These are phyloP conservation scores for Trapa incisa DNA, from an alignment of 345 rosid genomes.

Conservation along the genomic window DNA sequence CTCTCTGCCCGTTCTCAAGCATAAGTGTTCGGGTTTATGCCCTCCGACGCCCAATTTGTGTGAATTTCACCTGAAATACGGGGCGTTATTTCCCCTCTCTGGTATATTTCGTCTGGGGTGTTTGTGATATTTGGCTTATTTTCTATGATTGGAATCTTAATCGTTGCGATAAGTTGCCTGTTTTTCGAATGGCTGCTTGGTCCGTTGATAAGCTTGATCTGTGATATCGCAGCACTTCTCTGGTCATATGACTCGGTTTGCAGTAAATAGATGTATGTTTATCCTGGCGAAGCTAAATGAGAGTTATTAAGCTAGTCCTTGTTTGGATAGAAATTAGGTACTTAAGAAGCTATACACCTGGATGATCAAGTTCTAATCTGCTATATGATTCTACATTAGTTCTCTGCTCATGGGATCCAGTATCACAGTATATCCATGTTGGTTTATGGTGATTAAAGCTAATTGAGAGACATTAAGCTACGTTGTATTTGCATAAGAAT, in stretches of 20 bases:
- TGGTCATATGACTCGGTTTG: background rate
- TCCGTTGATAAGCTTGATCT: background rate
- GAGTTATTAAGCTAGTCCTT: background rate
- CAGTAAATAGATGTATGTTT: background rate
- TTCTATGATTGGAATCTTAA: background rate
- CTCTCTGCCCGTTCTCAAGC: background rate
- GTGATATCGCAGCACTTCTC: background rate
- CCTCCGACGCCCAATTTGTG: background rate
- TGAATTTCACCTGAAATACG: background rate
- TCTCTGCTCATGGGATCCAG: no score
- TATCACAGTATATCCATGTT: no score
- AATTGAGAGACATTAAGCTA: no score
- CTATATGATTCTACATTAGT: no score
- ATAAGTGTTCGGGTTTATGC: background rate
- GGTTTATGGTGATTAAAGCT: no score
- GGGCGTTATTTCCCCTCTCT: background rate
- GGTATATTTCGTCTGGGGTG: background rate
- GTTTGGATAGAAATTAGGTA: no score
- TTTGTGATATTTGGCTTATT: background rate
- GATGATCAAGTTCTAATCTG: no score
- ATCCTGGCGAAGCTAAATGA: background rate
- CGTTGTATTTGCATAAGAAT: no score
- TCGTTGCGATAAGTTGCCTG: background rate
- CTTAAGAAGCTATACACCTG: no score
- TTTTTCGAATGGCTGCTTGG: background rate